Evolutionary conservation across 1,139 yeast genomes (phyloP).

Genomic region (Geotrichum reessii): DNA sequence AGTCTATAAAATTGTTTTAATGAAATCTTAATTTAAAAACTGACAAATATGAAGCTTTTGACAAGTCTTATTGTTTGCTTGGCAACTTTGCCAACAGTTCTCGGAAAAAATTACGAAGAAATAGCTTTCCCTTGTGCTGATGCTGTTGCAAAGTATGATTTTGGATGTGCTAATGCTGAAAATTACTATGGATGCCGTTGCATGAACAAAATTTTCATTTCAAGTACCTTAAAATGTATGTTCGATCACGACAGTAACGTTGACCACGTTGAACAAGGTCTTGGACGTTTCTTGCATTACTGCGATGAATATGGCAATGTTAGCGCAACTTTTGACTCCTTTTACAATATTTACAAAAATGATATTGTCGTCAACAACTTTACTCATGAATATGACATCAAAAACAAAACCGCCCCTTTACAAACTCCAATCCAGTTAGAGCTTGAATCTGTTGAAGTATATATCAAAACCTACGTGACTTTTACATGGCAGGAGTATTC

Average conservation of each 20-base stretch:
- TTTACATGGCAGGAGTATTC: conserved; percentile 8
- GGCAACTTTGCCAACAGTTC: not conserved
- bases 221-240: not conserved
- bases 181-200: not conserved
- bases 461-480: conserved; percentile 4
- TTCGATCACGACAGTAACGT: not conserved
- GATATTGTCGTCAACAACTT: not conserved
- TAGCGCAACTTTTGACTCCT: not conserved
- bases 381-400: not conserved
- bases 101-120: not conserved
- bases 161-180: not conserved
- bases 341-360: not conserved
- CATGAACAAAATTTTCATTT: not conserved
- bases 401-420: not conserved
- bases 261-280: not conserved
- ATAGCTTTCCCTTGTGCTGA: not conserved
- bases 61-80: not conserved
- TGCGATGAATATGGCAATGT: not conserved
- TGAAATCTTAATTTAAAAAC: too few relatives aligned
- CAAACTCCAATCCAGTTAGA: conserved; percentile 1
- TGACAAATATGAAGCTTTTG: not conserved
- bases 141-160: not conserved
- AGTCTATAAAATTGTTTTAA: too few relatives aligned
- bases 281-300: not conserved
- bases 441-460: not conserved